Evolutionary conservation across 306 rosid genomes (phyloP), one percentile per base, ranked within the genome.

Genomic region (Ochetophila trinervis): DNA sequence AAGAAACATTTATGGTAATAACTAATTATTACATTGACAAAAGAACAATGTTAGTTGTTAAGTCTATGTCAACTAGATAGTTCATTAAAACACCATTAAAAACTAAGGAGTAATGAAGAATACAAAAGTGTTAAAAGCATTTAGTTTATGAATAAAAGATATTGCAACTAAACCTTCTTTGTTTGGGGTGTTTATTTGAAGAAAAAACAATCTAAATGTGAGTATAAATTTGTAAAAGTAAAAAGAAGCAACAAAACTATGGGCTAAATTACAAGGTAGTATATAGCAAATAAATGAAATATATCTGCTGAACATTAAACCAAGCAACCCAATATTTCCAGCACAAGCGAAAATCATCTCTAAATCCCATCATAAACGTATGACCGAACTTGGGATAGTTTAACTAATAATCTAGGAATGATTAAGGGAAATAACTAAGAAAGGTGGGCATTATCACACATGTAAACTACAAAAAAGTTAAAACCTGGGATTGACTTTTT

Each of bases 401-500:
- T 27, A 13, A 2, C 2, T 55, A 2, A 3, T 21, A 54, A 55
- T 21, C 40, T 20, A 53, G 22, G 62, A 66, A 21, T 34, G 40
- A 66, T 22, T 37, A 54, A 5, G 40, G 14, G 3, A 0, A 66
- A 40, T 40, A 40, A 40, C 45, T 6, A 7, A 40, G 12, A 40
- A 40, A 40, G 45, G 45, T 40, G 45, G 10, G 9, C 47, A 53
- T 57, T 58, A 52, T 6, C 35, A 35, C 45, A 32, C 35, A 67
- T 62, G 18, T 56, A 37, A 67, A 32, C 49, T 48, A 35, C 40
- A 56, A 21, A 62, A 62, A 44, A 65, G 74, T 32, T 40, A 73
- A 80, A 64, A 88, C 97, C 99, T 87, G 45, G 92, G 96, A 74
- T 93, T 93, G 57, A 93, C 76, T 71, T 91, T 88, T 74, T 93